phyloP scores from a whole-genome alignment of 2,329 filamentous ascomycete species.

The Arthrobotrys musiformis region DNA sequence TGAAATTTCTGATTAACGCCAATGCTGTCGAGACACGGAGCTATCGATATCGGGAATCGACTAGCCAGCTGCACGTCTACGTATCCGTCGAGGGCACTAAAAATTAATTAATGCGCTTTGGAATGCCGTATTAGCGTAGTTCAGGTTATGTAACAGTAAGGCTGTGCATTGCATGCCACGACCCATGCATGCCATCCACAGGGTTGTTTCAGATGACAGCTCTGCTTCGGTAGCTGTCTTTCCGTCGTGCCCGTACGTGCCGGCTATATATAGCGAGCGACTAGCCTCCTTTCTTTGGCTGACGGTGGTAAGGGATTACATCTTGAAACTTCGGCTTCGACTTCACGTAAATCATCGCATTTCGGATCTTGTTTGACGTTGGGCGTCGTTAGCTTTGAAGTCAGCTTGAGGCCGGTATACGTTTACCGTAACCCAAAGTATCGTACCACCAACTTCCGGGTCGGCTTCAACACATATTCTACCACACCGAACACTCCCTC shows the following conservation, averaged over 20 bases:
- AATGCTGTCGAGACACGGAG: conserved; percentile 18
- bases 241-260: conserved; percentile 10
- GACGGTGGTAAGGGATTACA: not conserved
- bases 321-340: conserved; percentile 2
- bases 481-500: not conserved
- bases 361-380: conserved; percentile 25
- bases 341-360: conserved; percentile 28
- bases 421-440: too few species aligned
- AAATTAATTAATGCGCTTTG: not conserved
- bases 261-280: conserved; percentile 24
- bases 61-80: not conserved
- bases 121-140: not conserved
- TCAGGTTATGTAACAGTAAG: not conserved
- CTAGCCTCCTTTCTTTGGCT: conserved; percentile 4
- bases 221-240: conserved; percentile 22
- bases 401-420: too few species aligned
- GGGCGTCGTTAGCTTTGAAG: too few species aligned
- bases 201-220: conserved; percentile 17
- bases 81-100: conserved; percentile 11
- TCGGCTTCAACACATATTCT: conserved; percentile 26
- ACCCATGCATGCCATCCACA: conserved; percentile 21
- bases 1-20: not conserved
- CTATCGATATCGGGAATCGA: conserved; percentile 19
- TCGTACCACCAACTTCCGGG: not conserved
- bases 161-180: conserved; percentile 13